Conservation (phyloP, 2,329 filamentous ascomycete genomes). For the Alternaria tenuissima region DNA sequence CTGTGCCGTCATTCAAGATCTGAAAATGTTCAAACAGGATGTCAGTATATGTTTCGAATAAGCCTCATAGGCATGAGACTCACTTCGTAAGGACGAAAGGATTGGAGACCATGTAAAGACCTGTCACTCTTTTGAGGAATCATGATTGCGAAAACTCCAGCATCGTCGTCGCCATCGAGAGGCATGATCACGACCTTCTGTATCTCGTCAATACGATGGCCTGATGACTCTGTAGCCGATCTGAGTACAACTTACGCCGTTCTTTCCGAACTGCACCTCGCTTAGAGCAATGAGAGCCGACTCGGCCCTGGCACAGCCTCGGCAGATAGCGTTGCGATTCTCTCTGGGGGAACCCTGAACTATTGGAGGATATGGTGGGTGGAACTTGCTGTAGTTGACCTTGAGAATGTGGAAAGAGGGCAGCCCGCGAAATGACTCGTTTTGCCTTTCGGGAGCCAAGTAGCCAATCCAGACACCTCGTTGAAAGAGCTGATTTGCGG, state of each 20-base stretch:
- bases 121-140: conserved; percentile 24
- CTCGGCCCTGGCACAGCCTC: conserved; percentile 22
- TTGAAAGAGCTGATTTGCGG: conserved; percentile 21
- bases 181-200: conserved; percentile 32
- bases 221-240: neutral
- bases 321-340: conserved; percentile 28
- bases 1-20: neutral
- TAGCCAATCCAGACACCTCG: conserved; percentile 37
- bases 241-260: conserved; percentile 14
- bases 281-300: conserved; percentile 24
- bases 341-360: conserved; percentile 3
- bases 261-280: conserved; percentile 21
- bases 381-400: conserved; percentile 16
- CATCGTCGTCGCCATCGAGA: conserved; percentile 20
- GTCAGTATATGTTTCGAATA: neutral
- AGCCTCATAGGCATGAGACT: neutral
- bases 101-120: conserved; percentile 19
- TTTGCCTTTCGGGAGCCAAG: conserved; percentile 19
- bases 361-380: conserved; percentile 15
- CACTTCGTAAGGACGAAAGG: conserved; percentile 26
- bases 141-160: conserved; percentile 31
- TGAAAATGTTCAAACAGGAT: neutral
- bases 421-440: conserved; percentile 18
- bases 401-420: conserved; percentile 24
- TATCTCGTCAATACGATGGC: neutral